Evolutionary conservation across 2,329 filamentous ascomycete species (phyloP), one percentile per base, ranked within the genome.

Genomic region (Boeremia lycopersici): DNA sequence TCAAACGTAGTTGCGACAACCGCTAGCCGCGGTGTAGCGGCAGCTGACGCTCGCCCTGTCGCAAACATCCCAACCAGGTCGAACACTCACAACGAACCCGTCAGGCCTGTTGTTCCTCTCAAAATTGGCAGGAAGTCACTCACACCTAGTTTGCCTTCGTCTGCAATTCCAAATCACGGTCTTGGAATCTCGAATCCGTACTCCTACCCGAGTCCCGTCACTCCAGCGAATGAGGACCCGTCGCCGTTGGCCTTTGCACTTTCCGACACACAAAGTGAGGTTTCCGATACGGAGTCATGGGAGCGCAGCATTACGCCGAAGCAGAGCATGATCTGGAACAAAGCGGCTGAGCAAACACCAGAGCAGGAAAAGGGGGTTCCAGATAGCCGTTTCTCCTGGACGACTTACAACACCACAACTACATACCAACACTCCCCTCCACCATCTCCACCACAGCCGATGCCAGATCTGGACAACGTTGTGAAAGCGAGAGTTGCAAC

Each of bases 81-180:
- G 43, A 63, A 69, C 39, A 52, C 57, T 60, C 69, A 69, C 61
- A 65, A 77, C 41, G 71, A 76, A 42, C 66, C 64, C 40, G 76
- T 79, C 54, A 79, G 77, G 63, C 77, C 77, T 17, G 65, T 73
- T 23, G 74, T 73, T 11, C 77, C 78, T 15, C 71, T 79, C 53
- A 78, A 79, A 65, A 71, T 73, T 51, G 71, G 70, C 33, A 71
- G 69, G 53, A 74, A 71, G 30, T 72, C 71, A 46, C 73, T 73
- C 45, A 67, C 70, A 39, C 61, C 65, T 49, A 71, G 50, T 55
- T 70, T 62, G 61, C 74, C 64, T 51, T 76, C 66, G 50, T 73
- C 64, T 23, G 67, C 57, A 11, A 65, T 63, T n/a, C 70, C 69
- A 41, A 57, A 57, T 52, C 49, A 53, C n/a, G 65, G 65, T 26